Conservation (phyloP, 2,329 filamentous ascomycete genomes). For the Cladosporium velox region DNA sequence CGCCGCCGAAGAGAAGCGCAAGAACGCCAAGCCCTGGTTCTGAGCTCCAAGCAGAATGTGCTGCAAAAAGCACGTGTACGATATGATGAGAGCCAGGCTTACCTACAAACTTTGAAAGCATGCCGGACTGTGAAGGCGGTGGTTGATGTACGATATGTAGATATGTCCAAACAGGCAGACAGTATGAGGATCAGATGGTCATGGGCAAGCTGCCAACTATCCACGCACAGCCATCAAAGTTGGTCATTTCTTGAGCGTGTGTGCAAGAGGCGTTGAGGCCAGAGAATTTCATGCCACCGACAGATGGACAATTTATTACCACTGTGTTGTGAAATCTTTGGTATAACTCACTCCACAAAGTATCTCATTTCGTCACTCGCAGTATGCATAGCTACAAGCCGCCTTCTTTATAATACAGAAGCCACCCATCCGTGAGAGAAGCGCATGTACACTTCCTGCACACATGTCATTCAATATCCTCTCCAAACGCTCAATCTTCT, state of each 20-base stretch:
- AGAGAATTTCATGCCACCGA: not conserved
- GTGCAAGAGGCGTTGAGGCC: no score
- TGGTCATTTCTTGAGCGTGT: not conserved
- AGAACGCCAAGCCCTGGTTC: slow-evolving; percentile 39
- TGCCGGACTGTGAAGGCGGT: not conserved
- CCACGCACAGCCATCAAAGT: not conserved
- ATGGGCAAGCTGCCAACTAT: not conserved
- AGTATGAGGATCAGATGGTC: not conserved
- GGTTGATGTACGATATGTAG: not conserved
- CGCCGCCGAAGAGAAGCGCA: slow-evolving; percentile 28
- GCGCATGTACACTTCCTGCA: not conserved
- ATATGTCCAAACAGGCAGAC: not conserved
- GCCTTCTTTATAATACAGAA: not conserved
- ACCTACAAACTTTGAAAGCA: not conserved
- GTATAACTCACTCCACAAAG: not conserved
- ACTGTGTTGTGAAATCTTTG: not conserved
- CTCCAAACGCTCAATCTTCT: not conserved
- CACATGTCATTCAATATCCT: not conserved
- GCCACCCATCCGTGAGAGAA: not conserved
- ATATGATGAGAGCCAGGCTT: not conserved
- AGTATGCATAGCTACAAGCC: not conserved
- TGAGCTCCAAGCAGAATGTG: not conserved
- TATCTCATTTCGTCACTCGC: not conserved
- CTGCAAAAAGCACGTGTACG: not conserved
- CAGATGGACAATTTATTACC: not conserved